Evolutionary conservation across 2,329 filamentous ascomycete genomes (phyloP).

Genomic region (Epichloe sibirici): DNA sequence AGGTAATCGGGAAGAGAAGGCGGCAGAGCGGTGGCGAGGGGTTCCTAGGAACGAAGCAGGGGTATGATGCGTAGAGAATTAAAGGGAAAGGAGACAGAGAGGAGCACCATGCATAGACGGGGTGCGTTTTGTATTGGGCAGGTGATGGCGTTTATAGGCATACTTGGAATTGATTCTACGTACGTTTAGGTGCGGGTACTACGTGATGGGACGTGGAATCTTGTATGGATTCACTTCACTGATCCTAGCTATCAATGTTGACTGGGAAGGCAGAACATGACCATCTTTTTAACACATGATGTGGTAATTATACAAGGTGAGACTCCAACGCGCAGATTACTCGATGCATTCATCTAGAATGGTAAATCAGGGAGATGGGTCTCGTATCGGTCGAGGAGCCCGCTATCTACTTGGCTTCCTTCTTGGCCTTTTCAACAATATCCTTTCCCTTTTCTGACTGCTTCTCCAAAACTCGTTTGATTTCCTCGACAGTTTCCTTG

Average conservation of each 20-base stretch:
- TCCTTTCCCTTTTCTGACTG: conserved; percentile 45
- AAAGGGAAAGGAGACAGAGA: neutral
- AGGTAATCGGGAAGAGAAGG: conserved; percentile 39
- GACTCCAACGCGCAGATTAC: no score
- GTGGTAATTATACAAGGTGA: no score
- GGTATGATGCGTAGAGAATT: conserved; percentile 12
- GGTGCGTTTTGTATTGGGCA: neutral
- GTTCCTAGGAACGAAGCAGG: conserved; percentile 36
- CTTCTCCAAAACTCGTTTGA: conserved; percentile 51
- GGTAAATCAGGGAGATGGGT: no score
- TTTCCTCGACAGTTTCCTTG: conserved; percentile 55
- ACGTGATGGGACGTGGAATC: no score
- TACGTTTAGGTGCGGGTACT: neutral
- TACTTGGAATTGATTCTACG: neutral
- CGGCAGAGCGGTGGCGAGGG: conserved; percentile 33
- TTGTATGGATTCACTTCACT: neutral
- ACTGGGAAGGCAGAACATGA: no score
- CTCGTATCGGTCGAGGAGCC: neutral
- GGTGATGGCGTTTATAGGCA: neutral
- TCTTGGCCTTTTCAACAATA: conserved; percentile 41
- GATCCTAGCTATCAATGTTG: neutral
- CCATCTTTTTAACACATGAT: no score
- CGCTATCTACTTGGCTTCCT: conserved; percentile 26
- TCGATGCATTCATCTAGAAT: no score
- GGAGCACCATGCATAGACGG: neutral